These are phyloP conservation scores for Moniliophthora roreri DNA, from an alignment of 1,284 basidiomycete genomes.

Conservation along the genomic window DNA sequence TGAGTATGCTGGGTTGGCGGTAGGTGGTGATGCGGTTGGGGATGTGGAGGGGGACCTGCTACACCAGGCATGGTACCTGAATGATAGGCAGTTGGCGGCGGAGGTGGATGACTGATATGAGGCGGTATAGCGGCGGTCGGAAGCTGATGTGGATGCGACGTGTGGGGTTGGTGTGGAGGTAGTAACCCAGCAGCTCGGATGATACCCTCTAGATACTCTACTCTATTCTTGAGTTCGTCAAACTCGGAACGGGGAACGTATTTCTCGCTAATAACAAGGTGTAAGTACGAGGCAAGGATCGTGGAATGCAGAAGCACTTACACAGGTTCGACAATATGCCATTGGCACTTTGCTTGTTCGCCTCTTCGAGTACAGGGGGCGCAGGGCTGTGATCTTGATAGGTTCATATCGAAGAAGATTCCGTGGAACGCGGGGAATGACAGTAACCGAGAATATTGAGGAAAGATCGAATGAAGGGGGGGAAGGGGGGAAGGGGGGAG, in stretches of 20 bases:
- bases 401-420: slow-evolving; percentile 7
- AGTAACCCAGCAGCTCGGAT: slow-evolving; percentile 7
- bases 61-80: background rate
- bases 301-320: slow-evolving; percentile 8
- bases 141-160: background rate
- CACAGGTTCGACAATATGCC: slow-evolving; percentile 23
- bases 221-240: slow-evolving; percentile 19
- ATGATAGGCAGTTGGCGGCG: background rate
- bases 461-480: background rate
- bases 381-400: slow-evolving; percentile 18
- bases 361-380: slow-evolving; percentile 22
- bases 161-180: background rate
- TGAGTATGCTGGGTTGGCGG: too few relatives aligned
- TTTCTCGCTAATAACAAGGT: slow-evolving; percentile 19
- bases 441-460: background rate
- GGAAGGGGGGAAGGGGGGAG: background rate
- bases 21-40: background rate
- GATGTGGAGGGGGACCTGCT: background rate
- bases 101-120: background rate
- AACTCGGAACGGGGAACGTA: slow-evolving; percentile 21
- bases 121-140: background rate
- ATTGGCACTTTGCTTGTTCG: slow-evolving; percentile 23
- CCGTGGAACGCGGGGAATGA: background rate
- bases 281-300: slow-evolving; percentile 5
- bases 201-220: slow-evolving; percentile 18